phyloP scores from a whole-genome alignment of 31 red algal genomes.

The Porphyra umbilicalis region DNA sequence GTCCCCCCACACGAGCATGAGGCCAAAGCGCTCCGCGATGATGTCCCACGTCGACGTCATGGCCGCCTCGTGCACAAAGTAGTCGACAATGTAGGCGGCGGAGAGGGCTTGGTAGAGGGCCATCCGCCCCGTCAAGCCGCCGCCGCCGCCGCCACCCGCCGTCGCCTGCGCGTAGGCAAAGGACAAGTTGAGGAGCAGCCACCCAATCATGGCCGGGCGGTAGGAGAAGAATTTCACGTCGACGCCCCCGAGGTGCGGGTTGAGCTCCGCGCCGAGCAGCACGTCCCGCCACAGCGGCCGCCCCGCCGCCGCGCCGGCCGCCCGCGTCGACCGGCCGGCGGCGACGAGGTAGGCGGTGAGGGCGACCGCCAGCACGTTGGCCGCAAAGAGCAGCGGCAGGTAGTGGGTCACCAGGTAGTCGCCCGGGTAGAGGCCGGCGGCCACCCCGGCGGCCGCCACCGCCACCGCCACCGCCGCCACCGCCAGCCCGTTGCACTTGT shows the following conservation, averaged over 20 bases:
- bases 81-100: conserved; percentile 78
- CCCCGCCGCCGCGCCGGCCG: background rate
- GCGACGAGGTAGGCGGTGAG: conserved; percentile 68
- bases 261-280: conserved; percentile 83
- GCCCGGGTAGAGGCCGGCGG: conserved; percentile 18
- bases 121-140: conserved; percentile 35
- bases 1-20: conserved; percentile 94
- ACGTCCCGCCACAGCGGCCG: conserved; percentile 26
- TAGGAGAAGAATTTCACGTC: conserved; percentile 93
- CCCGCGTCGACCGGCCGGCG: conserved; percentile 9
- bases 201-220: conserved; percentile 81
- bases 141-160: conserved; percentile 24
- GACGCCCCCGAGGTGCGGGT: conserved; percentile 61
- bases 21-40: conserved; percentile 92
- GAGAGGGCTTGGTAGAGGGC: conserved; percentile 58
- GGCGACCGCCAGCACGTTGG: conserved; percentile 40
- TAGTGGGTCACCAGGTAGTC: conserved; percentile 51
- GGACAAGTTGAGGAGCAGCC: conserved; percentile 79
- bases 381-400: conserved; percentile 23
- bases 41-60: conserved; percentile 96
- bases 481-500: conserved; percentile 85
- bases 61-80: conserved; percentile 70
- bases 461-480: conserved; percentile 36
- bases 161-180: conserved; percentile 47
- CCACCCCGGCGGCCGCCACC: conserved; percentile 5